These are phyloP conservation scores for Nephelium lappaceum DNA, from an alignment of 345 rosid genomes.

Conservation along the genomic window DNA sequence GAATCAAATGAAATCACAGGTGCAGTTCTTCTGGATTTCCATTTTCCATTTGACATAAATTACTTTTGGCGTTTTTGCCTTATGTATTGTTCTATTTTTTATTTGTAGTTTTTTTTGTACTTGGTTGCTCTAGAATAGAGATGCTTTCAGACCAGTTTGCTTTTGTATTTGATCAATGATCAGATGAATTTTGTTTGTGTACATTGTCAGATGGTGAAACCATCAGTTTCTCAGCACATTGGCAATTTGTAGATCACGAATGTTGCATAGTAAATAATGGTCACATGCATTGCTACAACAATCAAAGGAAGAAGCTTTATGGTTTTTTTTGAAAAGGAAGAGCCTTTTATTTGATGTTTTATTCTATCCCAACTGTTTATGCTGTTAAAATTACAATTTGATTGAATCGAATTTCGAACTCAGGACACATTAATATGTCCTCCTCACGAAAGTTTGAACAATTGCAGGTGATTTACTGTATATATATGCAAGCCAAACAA, in stretches of 20 bases:
- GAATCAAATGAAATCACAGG: background rate
- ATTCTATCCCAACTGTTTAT: background rate
- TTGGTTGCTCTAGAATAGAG: slow-evolving; percentile 9
- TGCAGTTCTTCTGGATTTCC: slow-evolving; percentile 2
- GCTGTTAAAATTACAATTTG: background rate
- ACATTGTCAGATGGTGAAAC: background rate
- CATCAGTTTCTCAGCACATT: background rate
- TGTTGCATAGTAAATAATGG: background rate
- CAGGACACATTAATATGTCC: background rate
- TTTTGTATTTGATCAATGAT: slow-evolving; percentile 8
- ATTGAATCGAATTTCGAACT: background rate
- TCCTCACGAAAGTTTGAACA: background rate
- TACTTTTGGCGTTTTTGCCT: background rate
- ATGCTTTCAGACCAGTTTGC: background rate
- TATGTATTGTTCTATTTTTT: background rate
- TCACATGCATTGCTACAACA: background rate
- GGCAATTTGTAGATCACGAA: background rate
- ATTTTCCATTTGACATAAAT: slow-evolving; percentile 7
- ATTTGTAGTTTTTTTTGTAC: slow-evolving; percentile 7
- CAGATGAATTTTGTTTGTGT: slow-evolving; percentile 2
- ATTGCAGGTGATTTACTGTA: background rate
- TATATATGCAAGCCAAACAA: too few species aligned
- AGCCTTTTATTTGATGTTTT: background rate
- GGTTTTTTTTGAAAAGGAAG: too few species aligned
- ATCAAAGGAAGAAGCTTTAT: background rate